Evolutionary conservation across 129 eudicot species (phyloP), one percentile per base, ranked within the genome.

Genomic region (Centella asiatica): DNA sequence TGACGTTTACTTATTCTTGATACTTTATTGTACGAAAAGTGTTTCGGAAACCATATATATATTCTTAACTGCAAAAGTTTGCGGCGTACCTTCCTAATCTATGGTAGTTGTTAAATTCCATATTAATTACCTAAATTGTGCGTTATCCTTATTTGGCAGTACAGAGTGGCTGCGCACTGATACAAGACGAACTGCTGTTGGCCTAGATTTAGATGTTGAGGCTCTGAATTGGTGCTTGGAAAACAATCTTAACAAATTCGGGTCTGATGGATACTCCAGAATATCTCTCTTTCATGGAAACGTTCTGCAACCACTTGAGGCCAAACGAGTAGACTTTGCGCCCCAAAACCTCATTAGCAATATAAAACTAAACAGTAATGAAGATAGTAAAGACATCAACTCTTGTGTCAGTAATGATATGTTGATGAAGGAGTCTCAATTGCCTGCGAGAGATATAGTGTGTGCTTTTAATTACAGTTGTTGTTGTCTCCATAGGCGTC

Each of bases 401-500:
- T 23, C 74, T 22, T 45, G 49, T 22, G 53, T 63, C 22, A 32
- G 53, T 55, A 45, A 32, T 40, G 44, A 33, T 44, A 70, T 55
- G 51, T 34, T 37, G 49, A 62, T 77, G 75, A 84, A 66, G 19
- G 80, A 72, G 37, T 44, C 57, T 50, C 47, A 76, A 10, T 60
- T 82, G 67, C 89, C 99, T 11, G 70, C 79, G 29, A 80, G 99
- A 72, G 99, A 93, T 75, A 85, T 93, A 48, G 74, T 87, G 12
- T 93, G 96, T 72, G 99, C 96, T 32, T 93, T 93, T 64, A 93
- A 93, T 74, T 93, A 87, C 69, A 93, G 99, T 77, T 93, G 99
- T 63, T 93, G 99, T 66, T 87, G 99, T 51, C 86, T 93, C 46
- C 99, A 93, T 74, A 76, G 59, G 57, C 88, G 95, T 46, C 74